A percentile compares a stretch with the other conserved stretches of the same genome.
Evolutionary conservation across 176 grass and related monocot genomes (phyloP).

Genomic region (Miscanthus lutarioriparius): DNA sequence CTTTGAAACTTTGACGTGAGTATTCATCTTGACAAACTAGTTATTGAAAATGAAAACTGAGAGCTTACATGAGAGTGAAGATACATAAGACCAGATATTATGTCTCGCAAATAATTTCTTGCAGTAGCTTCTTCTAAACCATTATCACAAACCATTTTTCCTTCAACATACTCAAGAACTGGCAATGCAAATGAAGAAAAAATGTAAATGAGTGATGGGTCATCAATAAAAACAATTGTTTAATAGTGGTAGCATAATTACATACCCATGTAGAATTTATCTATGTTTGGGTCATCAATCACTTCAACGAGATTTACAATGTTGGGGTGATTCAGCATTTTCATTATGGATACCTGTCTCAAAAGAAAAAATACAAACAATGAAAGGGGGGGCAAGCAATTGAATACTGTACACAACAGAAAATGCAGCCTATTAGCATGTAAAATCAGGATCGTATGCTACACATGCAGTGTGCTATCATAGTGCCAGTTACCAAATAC

Average conservation of each 20-base stretch:
- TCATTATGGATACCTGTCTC: slow-evolving; percentile 90
- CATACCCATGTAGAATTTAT: slow-evolving; percentile 94
- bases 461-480: neutral
- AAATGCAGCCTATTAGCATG: neutral
- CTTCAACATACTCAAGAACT: slow-evolving; percentile 87
- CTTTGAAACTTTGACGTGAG: neutral
- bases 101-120: slow-evolving; percentile 77
- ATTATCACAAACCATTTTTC: slow-evolving; percentile 66
- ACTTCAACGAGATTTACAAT: slow-evolving; percentile 97
- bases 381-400: neutral
- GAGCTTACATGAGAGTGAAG: slow-evolving; percentile 71
- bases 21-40: neutral
- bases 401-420: neutral
- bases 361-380: neutral
- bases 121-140: slow-evolving; percentile 65
- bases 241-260: neutral
- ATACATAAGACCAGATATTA: slow-evolving; percentile 81
- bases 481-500: neutral
- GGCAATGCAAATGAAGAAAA: neutral
- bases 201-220: neutral
- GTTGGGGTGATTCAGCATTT: slow-evolving; percentile 92
- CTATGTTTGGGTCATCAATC: slow-evolving; percentile 76
- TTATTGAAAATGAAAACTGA: neutral
- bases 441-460: slow-evolving; percentile 6
- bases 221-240: slow-evolving; percentile 23